Conservation (phyloP, 2,329 filamentous ascomycete species). For the Colletotrichum zoysiae region DNA sequence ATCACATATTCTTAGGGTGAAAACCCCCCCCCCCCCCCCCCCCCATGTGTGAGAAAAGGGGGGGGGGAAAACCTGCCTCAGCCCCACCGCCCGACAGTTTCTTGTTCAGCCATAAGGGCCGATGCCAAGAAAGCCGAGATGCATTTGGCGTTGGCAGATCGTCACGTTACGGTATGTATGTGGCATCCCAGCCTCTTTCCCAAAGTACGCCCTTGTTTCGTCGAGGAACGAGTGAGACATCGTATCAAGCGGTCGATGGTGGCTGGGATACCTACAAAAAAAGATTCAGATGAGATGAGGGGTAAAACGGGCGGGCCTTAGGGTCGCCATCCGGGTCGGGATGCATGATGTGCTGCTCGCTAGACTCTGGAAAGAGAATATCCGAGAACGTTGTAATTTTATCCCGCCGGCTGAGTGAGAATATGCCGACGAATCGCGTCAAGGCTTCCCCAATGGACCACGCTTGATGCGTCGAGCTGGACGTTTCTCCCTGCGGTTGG, state of each 20-base stretch:
- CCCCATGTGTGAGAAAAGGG: not conserved
- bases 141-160: not conserved
- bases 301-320: constrained; percentile 4
- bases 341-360: constrained; percentile 5
- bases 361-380: constrained; percentile 3
- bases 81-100: constrained; percentile 10
- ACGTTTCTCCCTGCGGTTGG: not conserved
- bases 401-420: not conserved
- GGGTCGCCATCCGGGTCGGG: not conserved
- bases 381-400: constrained; percentile 16
- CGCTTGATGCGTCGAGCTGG: not conserved
- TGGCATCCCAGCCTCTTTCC: constrained; percentile 1
- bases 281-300: constrained; percentile 14
- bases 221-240: constrained; percentile 23
- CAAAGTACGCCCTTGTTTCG: constrained; percentile 12
- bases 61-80: not conserved
- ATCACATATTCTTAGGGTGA: not conserved
- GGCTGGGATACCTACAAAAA: constrained; percentile 20
- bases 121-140: constrained; percentile 26
- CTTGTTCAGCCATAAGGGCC: not conserved
- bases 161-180: not conserved
- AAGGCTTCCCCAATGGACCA: not conserved
- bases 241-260: constrained; percentile 12
- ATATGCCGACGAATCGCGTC: not conserved
- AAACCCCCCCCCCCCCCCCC: not conserved